Conservation (phyloP, 192 early-diverging fungal species). For the Backusella psychrophila region DNA sequence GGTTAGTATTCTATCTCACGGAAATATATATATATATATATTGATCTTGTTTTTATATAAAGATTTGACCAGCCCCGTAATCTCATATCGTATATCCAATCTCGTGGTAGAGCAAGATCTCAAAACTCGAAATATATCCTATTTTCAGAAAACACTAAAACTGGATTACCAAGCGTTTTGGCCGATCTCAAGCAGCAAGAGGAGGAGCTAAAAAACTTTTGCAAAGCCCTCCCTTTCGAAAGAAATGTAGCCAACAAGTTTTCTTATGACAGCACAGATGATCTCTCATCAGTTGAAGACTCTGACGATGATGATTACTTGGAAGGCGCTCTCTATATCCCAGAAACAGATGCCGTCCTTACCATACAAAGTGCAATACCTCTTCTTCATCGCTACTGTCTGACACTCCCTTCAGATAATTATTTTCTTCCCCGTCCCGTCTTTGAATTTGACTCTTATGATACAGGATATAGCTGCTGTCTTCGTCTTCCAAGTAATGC, state of each 20-base stretch:
- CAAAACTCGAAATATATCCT: conserved; percentile 73
- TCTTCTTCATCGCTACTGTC: conserved; percentile 70
- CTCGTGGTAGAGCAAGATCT: conserved; percentile 81
- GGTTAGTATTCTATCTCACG: conserved; percentile 35
- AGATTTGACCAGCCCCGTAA: conserved; percentile 77
- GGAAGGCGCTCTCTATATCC: conserved; percentile 54
- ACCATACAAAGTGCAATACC: conserved; percentile 65
- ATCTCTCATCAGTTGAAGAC: conserved; percentile 18
- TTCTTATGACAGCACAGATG: not conserved
- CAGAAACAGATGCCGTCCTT: conserved; percentile 64
- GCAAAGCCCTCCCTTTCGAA: conserved; percentile 39
- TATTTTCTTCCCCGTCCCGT: conserved; percentile 52
- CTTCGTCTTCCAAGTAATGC: conserved; percentile 63
- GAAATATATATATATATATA: no score
- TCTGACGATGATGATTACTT: conserved; percentile 37
- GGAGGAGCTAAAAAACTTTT: conserved; percentile 60
- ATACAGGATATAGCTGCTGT: conserved; percentile 41
- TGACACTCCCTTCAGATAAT: conserved; percentile 58
- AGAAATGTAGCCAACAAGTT: conserved; percentile 28
- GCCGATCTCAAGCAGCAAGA: conserved; percentile 45
- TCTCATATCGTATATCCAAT: conserved; percentile 79
- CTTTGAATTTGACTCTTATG: conserved; percentile 30
- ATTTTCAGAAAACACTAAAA: conserved; percentile 56
- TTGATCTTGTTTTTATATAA: not conserved
- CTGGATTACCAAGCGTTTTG: conserved; percentile 27